Evolutionary conservation across 2,329 filamentous ascomycete genomes (phyloP).

Genomic region (Pezicula rhizophila): DNA sequence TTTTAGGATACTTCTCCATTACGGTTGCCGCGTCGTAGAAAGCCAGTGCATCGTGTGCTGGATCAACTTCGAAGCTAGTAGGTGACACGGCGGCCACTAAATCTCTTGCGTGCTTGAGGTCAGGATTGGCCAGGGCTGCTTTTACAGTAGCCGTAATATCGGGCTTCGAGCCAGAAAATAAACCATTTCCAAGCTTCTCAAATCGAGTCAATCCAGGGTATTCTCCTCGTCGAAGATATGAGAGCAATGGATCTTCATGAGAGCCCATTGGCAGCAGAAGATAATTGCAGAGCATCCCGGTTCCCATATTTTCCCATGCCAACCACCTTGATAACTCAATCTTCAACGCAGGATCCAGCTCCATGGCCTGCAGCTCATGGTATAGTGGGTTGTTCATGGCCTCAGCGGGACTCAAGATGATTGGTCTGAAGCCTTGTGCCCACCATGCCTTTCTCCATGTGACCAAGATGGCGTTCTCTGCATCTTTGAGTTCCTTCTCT

Average conservation of each 20-base stretch:
- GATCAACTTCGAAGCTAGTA: constrained; percentile 60
- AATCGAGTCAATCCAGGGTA: constrained; percentile 71
- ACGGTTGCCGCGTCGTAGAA: constrained; percentile 66
- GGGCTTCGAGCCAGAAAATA: constrained; percentile 66
- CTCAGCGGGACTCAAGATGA: constrained; percentile 73
- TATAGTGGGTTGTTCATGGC: constrained; percentile 80
- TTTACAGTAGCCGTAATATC: constrained; percentile 60
- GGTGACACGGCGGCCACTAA: constrained; percentile 56
- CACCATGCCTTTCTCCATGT: constrained; percentile 94
- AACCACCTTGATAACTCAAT: constrained; percentile 77
- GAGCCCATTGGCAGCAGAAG: constrained; percentile 79
- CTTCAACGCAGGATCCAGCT: constrained; percentile 57
- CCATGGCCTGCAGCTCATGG: constrained; percentile 56
- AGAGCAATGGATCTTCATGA: constrained; percentile 65
- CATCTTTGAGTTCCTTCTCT: constrained; percentile 57
- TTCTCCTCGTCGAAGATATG: constrained; percentile 68
- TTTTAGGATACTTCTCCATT: constrained; percentile 57
- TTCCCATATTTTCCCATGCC: constrained; percentile 87
- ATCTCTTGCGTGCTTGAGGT: constrained; percentile 50
- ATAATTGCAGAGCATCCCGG: constrained; percentile 73
- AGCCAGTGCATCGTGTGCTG: constrained; percentile 61
- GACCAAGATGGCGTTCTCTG: constrained; percentile 72
- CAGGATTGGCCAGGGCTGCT: constrained; percentile 48
- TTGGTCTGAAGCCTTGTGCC: constrained; percentile 83
- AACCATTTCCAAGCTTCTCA: constrained; percentile 61